These are phyloP conservation scores for Cryptosporidium meleagridis DNA, from an alignment of 169 alveolate species.

Conservation along the genomic window DNA sequence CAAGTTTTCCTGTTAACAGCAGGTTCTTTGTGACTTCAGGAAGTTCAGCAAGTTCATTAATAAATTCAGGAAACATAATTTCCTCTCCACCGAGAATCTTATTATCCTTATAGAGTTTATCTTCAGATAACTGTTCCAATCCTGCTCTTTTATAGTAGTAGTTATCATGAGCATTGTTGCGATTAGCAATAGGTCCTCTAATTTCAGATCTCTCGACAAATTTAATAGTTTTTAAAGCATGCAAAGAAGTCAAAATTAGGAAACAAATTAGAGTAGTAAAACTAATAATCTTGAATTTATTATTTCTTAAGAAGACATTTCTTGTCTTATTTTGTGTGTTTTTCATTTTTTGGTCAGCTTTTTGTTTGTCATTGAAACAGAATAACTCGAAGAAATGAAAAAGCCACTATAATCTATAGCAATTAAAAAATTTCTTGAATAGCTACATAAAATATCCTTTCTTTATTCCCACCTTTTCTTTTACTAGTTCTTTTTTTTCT, in stretches of 20 bases:
- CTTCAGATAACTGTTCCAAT: constrained; percentile 2
- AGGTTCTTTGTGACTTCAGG: constrained; percentile 30
- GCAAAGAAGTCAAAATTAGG: neutral
- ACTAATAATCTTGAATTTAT: too few relatives aligned
- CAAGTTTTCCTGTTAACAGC: constrained; percentile 15
- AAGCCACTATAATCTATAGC: neutral
- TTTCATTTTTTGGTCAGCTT: neutral
- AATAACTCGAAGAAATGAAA: neutral
- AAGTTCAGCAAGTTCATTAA: constrained; percentile 10
- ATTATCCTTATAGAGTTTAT: neutral
- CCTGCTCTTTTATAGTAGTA: constrained; percentile 55
- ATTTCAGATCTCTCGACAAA: constrained; percentile 12
- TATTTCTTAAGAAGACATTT: neutral
- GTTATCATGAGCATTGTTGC: constrained; percentile 30
- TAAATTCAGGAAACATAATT: constrained; percentile 23
- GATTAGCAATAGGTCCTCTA: constrained; percentile 28
- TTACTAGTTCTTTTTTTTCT: neutral
- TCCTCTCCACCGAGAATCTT: neutral
- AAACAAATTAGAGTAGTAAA: too few relatives aligned
- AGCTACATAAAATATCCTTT: neutral
- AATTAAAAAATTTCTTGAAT: neutral
- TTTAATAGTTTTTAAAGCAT: neutral
- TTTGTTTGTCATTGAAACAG: neutral
- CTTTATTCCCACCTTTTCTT: neutral
- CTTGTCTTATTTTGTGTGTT: neutral